phyloP scores from a whole-genome alignment of 768 basidiomycete species.

The Boletus coccyginus region DNA sequence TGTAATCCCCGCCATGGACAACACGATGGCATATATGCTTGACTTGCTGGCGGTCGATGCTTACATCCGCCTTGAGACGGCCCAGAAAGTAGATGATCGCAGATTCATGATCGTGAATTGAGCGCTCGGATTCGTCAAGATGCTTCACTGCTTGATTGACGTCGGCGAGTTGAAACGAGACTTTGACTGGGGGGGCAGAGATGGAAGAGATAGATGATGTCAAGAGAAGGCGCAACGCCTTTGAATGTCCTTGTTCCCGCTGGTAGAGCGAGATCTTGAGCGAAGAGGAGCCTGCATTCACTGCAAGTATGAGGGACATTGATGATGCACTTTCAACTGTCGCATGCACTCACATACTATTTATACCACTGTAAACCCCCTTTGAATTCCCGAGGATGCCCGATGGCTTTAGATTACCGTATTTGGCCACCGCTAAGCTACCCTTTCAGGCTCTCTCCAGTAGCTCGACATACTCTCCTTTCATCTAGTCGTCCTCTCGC shows the following conservation, averaged over 20 bases:
- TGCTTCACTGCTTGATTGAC: background rate
- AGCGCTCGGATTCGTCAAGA: slow-evolving; percentile 28
- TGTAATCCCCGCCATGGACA: slow-evolving; percentile 84
- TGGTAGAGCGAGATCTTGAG: slow-evolving; percentile 74
- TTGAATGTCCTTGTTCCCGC: slow-evolving; percentile 25
- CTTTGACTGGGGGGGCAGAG: slow-evolving; percentile 35
- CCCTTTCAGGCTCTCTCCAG: too few species aligned
- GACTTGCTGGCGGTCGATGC: slow-evolving; percentile 45
- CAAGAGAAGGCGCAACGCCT: slow-evolving; percentile 44
- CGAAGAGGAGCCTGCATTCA: slow-evolving; percentile 56
- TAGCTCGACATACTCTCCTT: too few species aligned
- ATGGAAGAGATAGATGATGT: slow-evolving; percentile 57
- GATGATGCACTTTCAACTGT: too few species aligned
- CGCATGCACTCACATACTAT: too few species aligned
- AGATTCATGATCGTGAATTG: slow-evolving; percentile 54
- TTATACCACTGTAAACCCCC: too few species aligned
- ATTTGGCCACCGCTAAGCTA: too few species aligned
- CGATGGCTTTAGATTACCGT: too few species aligned
- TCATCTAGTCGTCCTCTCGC: too few species aligned
- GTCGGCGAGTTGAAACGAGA: background rate
- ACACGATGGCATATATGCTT: slow-evolving; percentile 69
- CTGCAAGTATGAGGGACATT: slow-evolving; percentile 56
- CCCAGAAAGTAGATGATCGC: slow-evolving; percentile 63
- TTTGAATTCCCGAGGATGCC: too few species aligned
- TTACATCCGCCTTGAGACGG: slow-evolving; percentile 39